phyloP scores from a whole-genome alignment of 2,329 filamentous ascomycete species.

The Cercospora beticola region DNA sequence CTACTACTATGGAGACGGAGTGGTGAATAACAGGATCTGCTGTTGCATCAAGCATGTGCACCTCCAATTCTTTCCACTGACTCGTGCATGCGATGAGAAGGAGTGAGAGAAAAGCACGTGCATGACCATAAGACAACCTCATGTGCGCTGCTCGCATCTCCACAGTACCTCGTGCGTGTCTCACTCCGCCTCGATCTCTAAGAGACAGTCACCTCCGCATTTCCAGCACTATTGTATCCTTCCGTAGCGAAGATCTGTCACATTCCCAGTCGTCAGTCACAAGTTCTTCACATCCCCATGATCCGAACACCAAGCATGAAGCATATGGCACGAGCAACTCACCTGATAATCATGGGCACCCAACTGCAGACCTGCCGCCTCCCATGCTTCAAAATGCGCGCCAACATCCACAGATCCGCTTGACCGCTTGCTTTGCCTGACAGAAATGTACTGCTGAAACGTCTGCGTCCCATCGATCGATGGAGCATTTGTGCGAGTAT shows the following conservation, averaged over 20 bases:
- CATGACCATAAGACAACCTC: neutral
- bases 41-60: neutral
- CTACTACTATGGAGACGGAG: neutral
- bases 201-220: conserved; percentile 15
- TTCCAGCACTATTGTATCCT: conserved; percentile 16
- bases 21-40: neutral
- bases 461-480: conserved; percentile 55
- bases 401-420: conserved; percentile 52
- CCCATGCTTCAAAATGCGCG: conserved; percentile 57
- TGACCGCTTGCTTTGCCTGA: conserved; percentile 51
- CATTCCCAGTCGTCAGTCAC: neutral
- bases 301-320: neutral
- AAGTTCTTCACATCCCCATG: neutral
- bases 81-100: neutral
- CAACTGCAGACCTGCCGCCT: conserved; percentile 6
- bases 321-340: neutral
- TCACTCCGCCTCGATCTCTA: neutral
- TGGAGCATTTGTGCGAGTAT: conserved; percentile 47
- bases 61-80: neutral
- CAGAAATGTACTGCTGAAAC: conserved; percentile 55
- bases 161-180: neutral
- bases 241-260: conserved; percentile 17
- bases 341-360: conserved; percentile 19
- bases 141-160: neutral
- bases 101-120: neutral